Evolutionary conservation across 441 rosid genomes (phyloP), one percentile per base, ranked within the genome.

Genomic region (Melastoma candidum): DNA sequence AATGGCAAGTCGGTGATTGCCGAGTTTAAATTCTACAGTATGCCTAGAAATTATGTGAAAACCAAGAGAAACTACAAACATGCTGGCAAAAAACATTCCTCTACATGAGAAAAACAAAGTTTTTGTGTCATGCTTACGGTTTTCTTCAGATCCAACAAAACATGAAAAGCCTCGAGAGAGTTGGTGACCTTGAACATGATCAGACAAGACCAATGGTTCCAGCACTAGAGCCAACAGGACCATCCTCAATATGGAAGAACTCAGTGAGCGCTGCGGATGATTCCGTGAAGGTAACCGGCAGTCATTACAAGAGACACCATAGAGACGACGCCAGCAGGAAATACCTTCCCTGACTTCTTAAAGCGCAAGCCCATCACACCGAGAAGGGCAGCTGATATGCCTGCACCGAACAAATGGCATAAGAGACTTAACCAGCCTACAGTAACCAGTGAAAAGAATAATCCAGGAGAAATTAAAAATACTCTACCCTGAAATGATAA

Each of bases 301-400:
- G 93, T 68, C 96, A 90, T 90, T 51, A 81, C 71, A 7, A 90
- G 67, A 1, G 96, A 90, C 48, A 85, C 67, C 0, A 90, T 68
- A 11, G 96, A 84, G 4, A 90, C 96, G 48, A 90, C 82, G 13
- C 96, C 96, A 0, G 96, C 93, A 1, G 97, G 97, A 47, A 87
- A 71, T 44, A 87, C 58, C 75, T 83, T 87, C 58, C 80, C 78
- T 7, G 97, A 83, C 61, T 63, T 83, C 73, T 65, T 63, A 67
- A 87, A 87, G 25, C 97, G 87, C 2, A 84, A 75, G 57, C 90
- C 95, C 97, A 90, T 90, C 68, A 81, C 84, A 47, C 71, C 87
- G 47, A 80, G 64, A 58, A 90, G 77, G n/a, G 79, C 81, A 29
- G 80, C 82, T 36, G 97, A 78, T 27, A 82, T 59, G 51, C 92